A percentile compares a stretch with the other conserved stretches of the same genome.
These are phyloP conservation scores for Yamadazyma triangularis DNA, from an alignment of 1,139 yeast species.

Conservation along the genomic window DNA sequence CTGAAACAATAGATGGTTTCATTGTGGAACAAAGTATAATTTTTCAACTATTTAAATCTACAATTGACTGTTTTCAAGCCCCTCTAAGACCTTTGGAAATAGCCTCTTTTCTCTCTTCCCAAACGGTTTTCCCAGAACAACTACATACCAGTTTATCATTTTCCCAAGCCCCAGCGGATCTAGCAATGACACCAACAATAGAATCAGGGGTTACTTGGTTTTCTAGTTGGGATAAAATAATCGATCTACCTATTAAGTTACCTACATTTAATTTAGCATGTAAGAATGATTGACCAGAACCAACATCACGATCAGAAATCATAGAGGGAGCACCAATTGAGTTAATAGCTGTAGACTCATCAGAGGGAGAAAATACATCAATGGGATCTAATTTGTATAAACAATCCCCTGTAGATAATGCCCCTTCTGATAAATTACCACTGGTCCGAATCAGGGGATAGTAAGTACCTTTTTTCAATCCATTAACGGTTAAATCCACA, in stretches of 20 bases:
- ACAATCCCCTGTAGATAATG: conserved; percentile 59
- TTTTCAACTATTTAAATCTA: too few relatives aligned
- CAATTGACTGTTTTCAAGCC: too few relatives aligned
- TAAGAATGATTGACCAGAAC: conserved; percentile 62
- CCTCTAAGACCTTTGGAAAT: conserved; percentile 9
- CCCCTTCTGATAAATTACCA: conserved; percentile 78
- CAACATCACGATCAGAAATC: conserved; percentile 16
- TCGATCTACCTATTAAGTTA: conserved; percentile 76
- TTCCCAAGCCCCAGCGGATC: conserved; percentile 98
- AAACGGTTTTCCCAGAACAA: conserved; percentile 90
- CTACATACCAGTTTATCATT: conserved; percentile 90
- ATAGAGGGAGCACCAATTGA: conserved; percentile 37
- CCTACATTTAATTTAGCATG: conserved; percentile 53
- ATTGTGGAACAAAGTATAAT: too few relatives aligned
- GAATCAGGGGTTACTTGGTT: conserved; percentile 40
- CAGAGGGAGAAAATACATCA: conserved; percentile 36
- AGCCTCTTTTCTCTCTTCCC: conserved; percentile 82
- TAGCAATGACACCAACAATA: conserved; percentile 83
- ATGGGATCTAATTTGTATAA: conserved; percentile 46
- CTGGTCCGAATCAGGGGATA: conserved; percentile 63
- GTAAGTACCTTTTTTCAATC: conserved; percentile 60
- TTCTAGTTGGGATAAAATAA: conserved; percentile 51
- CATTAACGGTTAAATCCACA: conserved; percentile 76
- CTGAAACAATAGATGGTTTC: too few relatives aligned
- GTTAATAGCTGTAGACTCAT: conserved; percentile 27